A percentile compares a stretch with the other conserved stretches of the same genome.
Conservation (phyloP, 2,329 filamentous ascomycete genomes). For the Zasmidium citrigriseum region DNA sequence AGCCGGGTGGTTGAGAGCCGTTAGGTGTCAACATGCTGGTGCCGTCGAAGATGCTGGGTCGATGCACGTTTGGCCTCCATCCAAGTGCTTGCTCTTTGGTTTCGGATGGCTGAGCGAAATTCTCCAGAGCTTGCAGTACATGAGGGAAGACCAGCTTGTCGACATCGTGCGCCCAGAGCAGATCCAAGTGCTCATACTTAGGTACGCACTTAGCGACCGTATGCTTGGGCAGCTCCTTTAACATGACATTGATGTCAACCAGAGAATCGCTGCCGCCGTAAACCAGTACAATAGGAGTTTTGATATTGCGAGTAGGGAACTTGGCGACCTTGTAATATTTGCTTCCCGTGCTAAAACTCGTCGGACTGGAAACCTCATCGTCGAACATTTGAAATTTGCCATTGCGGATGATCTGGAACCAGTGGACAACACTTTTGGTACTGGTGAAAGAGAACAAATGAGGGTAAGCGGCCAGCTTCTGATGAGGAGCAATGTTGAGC, state of each 20-base stretch:
- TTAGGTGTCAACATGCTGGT: slow-evolving; percentile 15
- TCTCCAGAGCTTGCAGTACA: slow-evolving; percentile 84
- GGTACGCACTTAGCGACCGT: slow-evolving; percentile 85
- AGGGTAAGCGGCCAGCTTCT: slow-evolving; percentile 93
- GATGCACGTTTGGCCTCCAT: slow-evolving; percentile 15
- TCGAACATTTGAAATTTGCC: slow-evolving; percentile 98
- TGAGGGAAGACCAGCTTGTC: slow-evolving; percentile 83
- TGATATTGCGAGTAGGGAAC: slow-evolving; percentile 96
- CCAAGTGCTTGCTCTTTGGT: slow-evolving; percentile 26
- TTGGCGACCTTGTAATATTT: slow-evolving; percentile 96
- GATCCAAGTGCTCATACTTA: slow-evolving; percentile 96
- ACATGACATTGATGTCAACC: slow-evolving; percentile 91
- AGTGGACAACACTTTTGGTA: slow-evolving; percentile 95
- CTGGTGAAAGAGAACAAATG: slow-evolving; percentile 97
- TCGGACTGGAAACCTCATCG: slow-evolving; percentile 80
- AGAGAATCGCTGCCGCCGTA: slow-evolving; percentile 93
- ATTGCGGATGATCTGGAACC: slow-evolving; percentile 98
- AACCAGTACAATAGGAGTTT: slow-evolving; percentile 87
- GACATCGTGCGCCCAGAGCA: slow-evolving; percentile 89
- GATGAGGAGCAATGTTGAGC: slow-evolving; percentile 77
- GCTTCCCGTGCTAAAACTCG: slow-evolving; percentile 68
- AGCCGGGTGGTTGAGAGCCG: slow-evolving; percentile 29
- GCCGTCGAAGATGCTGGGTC: slow-evolving; percentile 27
- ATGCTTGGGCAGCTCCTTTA: slow-evolving; percentile 79
- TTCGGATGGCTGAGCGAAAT: slow-evolving; percentile 46